Evolutionary conservation across 2,329 filamentous ascomycete species (phyloP).

Genomic region (Aspergillus luchuensis): DNA sequence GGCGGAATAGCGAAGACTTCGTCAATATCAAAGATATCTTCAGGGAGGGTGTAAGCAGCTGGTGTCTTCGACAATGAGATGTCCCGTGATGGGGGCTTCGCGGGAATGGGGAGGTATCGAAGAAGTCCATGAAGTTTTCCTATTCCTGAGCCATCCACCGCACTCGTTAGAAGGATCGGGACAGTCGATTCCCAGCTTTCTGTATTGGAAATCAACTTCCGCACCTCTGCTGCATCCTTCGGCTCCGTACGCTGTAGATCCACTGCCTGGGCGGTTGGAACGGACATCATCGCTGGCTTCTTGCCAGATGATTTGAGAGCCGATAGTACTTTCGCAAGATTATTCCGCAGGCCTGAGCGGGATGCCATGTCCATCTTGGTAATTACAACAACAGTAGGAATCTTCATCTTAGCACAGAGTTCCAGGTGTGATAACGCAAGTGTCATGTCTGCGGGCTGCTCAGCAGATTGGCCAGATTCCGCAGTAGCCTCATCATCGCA

Average conservation of each 20-base stretch:
- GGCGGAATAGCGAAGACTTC: conserved; percentile 79
- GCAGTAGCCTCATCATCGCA: conserved; percentile 55
- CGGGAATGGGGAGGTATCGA: conserved; percentile 70
- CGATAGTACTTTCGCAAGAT: conserved; percentile 72
- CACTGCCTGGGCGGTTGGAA: conserved; percentile 46
- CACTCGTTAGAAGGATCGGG: conserved; percentile 85
- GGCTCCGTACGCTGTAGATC: conserved; percentile 61
- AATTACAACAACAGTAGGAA: conserved; percentile 78
- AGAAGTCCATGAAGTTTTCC: conserved; percentile 80
- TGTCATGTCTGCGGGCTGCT: conserved; percentile 60
- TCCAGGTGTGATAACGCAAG: conserved; percentile 79
- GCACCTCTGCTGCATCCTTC: conserved; percentile 61
- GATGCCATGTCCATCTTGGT: conserved; percentile 90
- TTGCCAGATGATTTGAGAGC: conserved; percentile 74
- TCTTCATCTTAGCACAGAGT: conserved; percentile 76
- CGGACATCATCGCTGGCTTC: conserved; percentile 68
- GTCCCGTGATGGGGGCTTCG: conserved; percentile 32
- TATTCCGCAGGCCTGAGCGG: conserved; percentile 68
- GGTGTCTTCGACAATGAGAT: conserved; percentile 21
- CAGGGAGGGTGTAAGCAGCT: conserved; percentile 52
- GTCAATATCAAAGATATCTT: conserved; percentile 81
- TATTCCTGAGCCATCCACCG: conserved; percentile 81
- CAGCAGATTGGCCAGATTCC: conserved; percentile 21
- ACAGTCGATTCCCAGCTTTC: conserved; percentile 57
- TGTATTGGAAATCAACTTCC: conserved; percentile 53